These are phyloP conservation scores for Termitomyces sp. DNA, from an alignment of 768 basidiomycete genomes.

Conservation along the genomic window DNA sequence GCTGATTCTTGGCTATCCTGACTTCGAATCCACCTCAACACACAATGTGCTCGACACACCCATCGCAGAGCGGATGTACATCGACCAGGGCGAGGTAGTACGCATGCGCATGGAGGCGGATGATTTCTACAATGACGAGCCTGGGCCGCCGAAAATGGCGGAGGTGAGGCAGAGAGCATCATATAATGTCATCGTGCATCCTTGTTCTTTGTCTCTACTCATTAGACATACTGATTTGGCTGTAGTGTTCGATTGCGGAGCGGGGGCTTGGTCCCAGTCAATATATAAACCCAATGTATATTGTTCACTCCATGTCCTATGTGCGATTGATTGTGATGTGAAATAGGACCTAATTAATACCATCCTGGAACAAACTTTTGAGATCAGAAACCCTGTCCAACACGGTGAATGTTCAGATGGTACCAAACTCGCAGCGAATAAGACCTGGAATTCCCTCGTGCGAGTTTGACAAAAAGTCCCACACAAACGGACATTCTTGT, in stretches of 20 bases:
- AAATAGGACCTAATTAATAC: constrained; percentile 88
- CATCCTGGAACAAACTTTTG: constrained; percentile 95
- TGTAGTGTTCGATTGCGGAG: constrained; percentile 80
- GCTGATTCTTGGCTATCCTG: constrained; percentile 83
- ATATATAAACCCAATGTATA: no score
- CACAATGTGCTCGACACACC: constrained; percentile 72
- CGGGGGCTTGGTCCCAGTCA: constrained; percentile 81
- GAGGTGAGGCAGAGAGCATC: constrained; percentile 57
- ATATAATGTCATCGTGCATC: constrained; percentile 67
- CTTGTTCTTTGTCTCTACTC: neutral
- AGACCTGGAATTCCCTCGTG: constrained; percentile 97
- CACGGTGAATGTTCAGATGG: constrained; percentile 96
- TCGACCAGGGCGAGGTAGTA: constrained; percentile 73
- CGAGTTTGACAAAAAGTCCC: constrained; percentile 98
- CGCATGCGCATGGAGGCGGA: constrained; percentile 79
- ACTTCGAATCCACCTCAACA: constrained; percentile 47
- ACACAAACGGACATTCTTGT: constrained; percentile 97
- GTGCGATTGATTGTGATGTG: constrained; percentile 21
- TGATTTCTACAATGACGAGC: constrained; percentile 84
- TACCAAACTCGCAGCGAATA: constrained; percentile 92
- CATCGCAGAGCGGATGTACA: constrained; percentile 69
- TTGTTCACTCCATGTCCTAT: no score
- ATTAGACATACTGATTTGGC: neutral
- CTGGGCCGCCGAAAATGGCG: constrained; percentile 73
- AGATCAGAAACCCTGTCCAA: constrained; percentile 93